Evolutionary conservation across 2,329 filamentous ascomycete genomes (phyloP).

Genomic region (Daldinia sp.): DNA sequence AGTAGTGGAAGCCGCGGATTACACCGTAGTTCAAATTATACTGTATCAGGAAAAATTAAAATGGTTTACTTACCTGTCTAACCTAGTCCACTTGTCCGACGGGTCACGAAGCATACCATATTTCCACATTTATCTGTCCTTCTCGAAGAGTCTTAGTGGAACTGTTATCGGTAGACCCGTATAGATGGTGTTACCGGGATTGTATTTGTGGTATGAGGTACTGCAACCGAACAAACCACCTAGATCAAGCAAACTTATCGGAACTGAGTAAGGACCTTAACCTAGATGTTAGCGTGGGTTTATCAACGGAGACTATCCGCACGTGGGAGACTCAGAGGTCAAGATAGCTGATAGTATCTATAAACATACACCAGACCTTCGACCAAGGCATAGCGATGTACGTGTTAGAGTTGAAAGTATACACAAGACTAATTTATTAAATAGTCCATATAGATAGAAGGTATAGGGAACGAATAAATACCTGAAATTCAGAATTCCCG

Average conservation of each 20-base stretch:
- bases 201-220: neutral
- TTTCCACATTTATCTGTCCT: neutral
- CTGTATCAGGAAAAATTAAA: no score
- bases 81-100: neutral
- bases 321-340: no score
- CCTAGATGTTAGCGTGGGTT: no score
- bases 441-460: neutral
- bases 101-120: neutral
- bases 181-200: neutral
- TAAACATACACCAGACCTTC: no score
- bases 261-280: neutral
- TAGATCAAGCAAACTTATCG: neutral
- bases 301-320: no score
- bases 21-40: neutral
- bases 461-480: no score
- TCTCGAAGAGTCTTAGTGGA: neutral
- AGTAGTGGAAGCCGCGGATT: neutral
- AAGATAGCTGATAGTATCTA: no score
- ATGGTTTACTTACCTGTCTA: no score
- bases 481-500: no score
- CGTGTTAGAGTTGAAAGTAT: no score
- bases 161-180: neutral
- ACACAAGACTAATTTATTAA: no score
- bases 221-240: neutral
- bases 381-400: no score